Evolutionary conservation across 441 rosid genomes (phyloP), one percentile per base, ranked within the genome.

Genomic region (Populus trichocarpa): DNA sequence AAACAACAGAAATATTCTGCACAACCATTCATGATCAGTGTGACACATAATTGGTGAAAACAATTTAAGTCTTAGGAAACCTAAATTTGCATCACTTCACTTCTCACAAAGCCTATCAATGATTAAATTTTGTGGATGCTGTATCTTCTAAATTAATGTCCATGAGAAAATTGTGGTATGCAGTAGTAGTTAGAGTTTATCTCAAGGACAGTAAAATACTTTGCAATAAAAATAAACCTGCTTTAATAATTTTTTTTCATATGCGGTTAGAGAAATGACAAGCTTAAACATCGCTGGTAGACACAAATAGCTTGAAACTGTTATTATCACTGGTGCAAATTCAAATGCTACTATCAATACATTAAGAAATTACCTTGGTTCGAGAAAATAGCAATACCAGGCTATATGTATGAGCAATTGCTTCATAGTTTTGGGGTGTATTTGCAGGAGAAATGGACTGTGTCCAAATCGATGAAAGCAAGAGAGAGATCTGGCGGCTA

Each of bases 391-490:
- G 84, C 83, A 90, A 79, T 64, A 92, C 91, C 67, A 92, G 86
- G 86, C 94, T 84, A 82, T 84, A 90, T 20, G 95, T 91, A 79
- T 91, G 93, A 84, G 97, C 88, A 77, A 92, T 90, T 75, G 94
- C 93, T 84, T 92, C 93, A 84, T 84, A 92, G 88, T 88, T 91
- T 83, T 89, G 86, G 50, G 97, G 97, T 71, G 80, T 79, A 83
- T 91, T 92, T 81, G 78, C 85, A 72, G 93, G 89, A 82, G 88
- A 91, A 79, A 92, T 80, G 16, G 95, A 89, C 84, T 89, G 92
- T 71, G 89, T 92, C 92, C 94, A 92, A 71, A 92, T 86, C 75
- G 97, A 91, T 78, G 97, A 88, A 80, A 91, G 90, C 86, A 92
- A 81, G 71, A 92, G 91, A 78, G 89, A 85, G 73, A 92, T 92